Evolutionary conservation across 495 filamentous ascomycete genomes (phyloP).

Genomic region (Pseudomonodictys pantanalensis): DNA sequence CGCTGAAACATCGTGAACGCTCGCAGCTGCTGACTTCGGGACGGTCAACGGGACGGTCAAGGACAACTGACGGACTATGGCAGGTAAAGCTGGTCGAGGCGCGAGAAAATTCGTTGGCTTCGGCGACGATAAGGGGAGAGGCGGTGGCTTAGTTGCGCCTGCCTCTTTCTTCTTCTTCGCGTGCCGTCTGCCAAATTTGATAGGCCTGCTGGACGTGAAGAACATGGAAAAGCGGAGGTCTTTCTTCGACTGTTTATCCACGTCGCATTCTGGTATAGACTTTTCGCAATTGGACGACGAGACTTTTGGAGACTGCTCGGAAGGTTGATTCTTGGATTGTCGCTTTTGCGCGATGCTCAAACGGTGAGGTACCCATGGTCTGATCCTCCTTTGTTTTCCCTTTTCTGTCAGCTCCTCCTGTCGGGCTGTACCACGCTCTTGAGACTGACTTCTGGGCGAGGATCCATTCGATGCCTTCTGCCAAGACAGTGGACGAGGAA

Average conservation of each 20-base stretch:
- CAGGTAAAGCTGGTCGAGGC: conserved; percentile 5
- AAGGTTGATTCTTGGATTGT: background rate
- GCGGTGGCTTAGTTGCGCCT: background rate
- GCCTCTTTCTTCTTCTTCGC: background rate
- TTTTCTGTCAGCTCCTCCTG: background rate
- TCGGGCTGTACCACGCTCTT: background rate
- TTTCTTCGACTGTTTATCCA: background rate
- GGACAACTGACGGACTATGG: background rate
- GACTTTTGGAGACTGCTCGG: background rate
- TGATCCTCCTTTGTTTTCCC: background rate
- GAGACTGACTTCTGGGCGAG: background rate
- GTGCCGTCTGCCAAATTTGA: background rate
- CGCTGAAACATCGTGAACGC: background rate
- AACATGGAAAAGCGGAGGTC: conserved; percentile 18
- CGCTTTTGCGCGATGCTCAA: conserved; percentile 13
- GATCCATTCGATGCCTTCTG: conserved; percentile 1
- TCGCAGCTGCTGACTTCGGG: background rate
- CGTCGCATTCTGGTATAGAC: background rate
- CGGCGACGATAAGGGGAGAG: background rate
- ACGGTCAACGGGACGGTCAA: background rate
- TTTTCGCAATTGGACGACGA: background rate
- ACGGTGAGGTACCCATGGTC: conserved; percentile 17
- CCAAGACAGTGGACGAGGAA: conserved; percentile 15
- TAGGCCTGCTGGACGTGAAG: conserved; percentile 8
- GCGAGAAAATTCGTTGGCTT: background rate